phyloP scores from a whole-genome alignment of 495 filamentous ascomycete species.

The Annulohypoxylon nitens region DNA sequence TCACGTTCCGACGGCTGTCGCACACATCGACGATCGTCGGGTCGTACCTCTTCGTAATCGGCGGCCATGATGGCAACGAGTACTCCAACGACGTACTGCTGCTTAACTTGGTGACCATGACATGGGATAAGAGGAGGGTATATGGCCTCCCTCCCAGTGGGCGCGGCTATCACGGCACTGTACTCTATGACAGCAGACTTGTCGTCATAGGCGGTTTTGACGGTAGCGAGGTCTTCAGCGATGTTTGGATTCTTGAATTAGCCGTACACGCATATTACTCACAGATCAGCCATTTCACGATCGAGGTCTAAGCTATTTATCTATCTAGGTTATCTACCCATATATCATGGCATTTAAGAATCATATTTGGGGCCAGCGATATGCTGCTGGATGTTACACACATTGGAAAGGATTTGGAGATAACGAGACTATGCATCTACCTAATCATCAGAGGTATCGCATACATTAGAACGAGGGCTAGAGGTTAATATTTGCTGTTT shows the following conservation, averaged over 20 bases:
- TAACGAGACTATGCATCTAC: neutral
- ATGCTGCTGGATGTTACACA: neutral
- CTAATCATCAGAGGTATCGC: neutral
- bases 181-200: conserved; percentile 71
- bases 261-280: conserved; percentile 76
- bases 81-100: conserved; percentile 74
- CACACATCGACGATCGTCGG: conserved; percentile 76
- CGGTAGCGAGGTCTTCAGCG: conserved; percentile 71
- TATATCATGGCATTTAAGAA: neutral
- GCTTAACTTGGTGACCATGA: conserved; percentile 76
- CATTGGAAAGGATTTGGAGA: neutral
- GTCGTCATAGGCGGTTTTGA: conserved; percentile 74
- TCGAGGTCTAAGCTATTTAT: conserved; percentile 65
- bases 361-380: neutral
- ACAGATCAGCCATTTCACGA: conserved; percentile 75
- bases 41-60: conserved; percentile 74
- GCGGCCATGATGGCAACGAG: conserved; percentile 75
- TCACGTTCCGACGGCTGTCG: conserved; percentile 69
- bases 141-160: conserved; percentile 73
- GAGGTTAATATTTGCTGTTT: conserved; percentile 24
- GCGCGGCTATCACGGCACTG: conserved; percentile 72
- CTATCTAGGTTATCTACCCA: neutral
- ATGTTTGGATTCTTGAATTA: conserved; percentile 73
- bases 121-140: conserved; percentile 72
- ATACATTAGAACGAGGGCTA: conserved; percentile 19